Conservation (phyloP, 345 rosid genomes). For the Nasturtium officinale region DNA sequence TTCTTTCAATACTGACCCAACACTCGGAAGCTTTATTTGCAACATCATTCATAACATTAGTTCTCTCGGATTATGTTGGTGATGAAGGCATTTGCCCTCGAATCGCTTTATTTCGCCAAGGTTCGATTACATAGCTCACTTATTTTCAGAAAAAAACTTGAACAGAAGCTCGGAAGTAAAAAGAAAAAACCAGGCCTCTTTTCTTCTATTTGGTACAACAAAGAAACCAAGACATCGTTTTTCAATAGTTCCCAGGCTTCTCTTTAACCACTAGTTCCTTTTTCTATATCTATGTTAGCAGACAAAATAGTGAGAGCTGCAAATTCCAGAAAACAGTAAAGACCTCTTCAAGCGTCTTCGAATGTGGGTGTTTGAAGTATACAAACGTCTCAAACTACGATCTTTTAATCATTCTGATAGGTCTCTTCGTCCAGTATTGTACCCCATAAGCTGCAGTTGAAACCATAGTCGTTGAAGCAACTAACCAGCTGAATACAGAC, state of each 20-base stretch:
- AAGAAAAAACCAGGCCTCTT: neutral
- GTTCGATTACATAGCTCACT: neutral
- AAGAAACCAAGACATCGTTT: neutral
- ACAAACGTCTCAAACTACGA: conserved; percentile 31
- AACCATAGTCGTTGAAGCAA: conserved; percentile 74
- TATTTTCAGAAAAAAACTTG: neutral
- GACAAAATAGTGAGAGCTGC: conserved; percentile 4
- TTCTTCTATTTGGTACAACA: neutral
- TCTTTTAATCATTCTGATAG: conserved; percentile 47
- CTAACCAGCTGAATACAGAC: conserved; percentile 66
- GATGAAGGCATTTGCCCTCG: neutral
- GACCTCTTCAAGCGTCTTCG: conserved; percentile 1
- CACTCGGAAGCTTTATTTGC: neutral
- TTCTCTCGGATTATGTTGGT: neutral
- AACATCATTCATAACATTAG: neutral
- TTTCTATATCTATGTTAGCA: neutral
- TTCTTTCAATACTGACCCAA: neutral
- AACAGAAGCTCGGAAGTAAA: neutral
- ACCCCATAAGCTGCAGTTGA: conserved; percentile 84
- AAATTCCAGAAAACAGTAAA: neutral
- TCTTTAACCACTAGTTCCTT: neutral
- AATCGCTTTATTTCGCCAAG: neutral
- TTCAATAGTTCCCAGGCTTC: conserved; percentile 1
- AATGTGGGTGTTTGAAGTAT: neutral
- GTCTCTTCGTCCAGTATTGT: conserved; percentile 60